Evolutionary conservation across 23 red algal species (phyloP).

Genomic region (Chondrus crispus): DNA sequence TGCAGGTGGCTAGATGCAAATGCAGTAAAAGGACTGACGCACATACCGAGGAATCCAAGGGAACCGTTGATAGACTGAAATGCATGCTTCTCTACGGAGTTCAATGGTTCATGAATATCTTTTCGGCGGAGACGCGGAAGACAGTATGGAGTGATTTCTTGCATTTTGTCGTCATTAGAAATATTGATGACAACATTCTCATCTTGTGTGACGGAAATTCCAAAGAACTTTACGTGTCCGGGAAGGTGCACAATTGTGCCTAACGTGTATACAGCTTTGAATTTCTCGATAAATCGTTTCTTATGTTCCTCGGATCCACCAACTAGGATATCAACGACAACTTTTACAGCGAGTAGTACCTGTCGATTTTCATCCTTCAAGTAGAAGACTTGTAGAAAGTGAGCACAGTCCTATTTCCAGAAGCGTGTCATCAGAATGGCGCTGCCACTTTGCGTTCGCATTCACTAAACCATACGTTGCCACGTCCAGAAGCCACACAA

Average conservation of each 20-base stretch:
- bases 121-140: background rate
- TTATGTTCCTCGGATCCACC: background rate
- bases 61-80: slow-evolving; percentile 3
- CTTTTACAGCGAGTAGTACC: background rate
- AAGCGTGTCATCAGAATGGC: background rate
- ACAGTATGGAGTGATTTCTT: too few species aligned
- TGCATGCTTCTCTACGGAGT: background rate
- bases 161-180: too few species aligned
- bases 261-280: background rate
- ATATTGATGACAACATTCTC: too few species aligned
- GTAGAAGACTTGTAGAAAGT: background rate
- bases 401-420: background rate
- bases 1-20: background rate
- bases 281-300: background rate
- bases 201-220: background rate
- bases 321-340: background rate
- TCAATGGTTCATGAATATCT: background rate
- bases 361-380: background rate
- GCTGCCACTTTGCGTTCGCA: background rate
- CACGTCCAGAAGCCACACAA: background rate
- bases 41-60: background rate
- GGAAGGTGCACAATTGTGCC: background rate
- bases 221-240: background rate
- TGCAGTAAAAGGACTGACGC: background rate
- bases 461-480: background rate